A percentile compares a stretch with the other conserved stretches of the same genome.
These are phyloP conservation scores for Candida broadrunensis DNA, from an alignment of 805 yeast genomes.

Conservation along the genomic window DNA sequence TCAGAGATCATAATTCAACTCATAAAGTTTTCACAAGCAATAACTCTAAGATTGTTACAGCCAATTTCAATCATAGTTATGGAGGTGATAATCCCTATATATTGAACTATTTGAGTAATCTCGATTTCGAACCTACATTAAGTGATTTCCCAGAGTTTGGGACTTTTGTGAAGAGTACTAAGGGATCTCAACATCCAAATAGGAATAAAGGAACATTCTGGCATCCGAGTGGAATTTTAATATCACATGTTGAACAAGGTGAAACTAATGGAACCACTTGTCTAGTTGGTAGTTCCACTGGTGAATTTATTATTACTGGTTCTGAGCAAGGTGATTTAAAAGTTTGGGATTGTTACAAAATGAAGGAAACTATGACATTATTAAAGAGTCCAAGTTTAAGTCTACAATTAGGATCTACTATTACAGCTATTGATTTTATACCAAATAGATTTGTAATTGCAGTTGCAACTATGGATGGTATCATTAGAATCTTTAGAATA, in stretches of 20 bases:
- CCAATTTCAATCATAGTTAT: conserved; percentile 54
- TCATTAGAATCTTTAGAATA: conserved; percentile 34
- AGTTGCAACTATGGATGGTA: conserved; percentile 50
- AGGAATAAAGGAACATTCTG: not conserved
- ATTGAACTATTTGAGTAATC: conserved; percentile 48
- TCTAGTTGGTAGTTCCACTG: conserved; percentile 57
- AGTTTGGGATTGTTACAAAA: conserved; percentile 71
- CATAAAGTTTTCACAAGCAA: conserved; percentile 35
- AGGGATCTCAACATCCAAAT: not conserved
- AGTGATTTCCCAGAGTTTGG: conserved; percentile 73
- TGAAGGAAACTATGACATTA: conserved; percentile 56
- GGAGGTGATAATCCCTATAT: conserved; percentile 67
- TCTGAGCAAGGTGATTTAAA: conserved; percentile 71
- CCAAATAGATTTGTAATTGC: conserved; percentile 56
- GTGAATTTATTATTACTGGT: conserved; percentile 70
- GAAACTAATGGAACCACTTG: conserved; percentile 45
- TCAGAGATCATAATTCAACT: conserved; percentile 14
- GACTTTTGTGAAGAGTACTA: conserved; percentile 8
- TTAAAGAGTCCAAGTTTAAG: conserved; percentile 45
- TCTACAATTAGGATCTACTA: conserved; percentile 45
- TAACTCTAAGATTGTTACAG: conserved; percentile 27
- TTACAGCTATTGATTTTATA: conserved; percentile 51
- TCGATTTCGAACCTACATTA: conserved; percentile 55
- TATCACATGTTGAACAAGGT: conserved; percentile 56
- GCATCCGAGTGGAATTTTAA: conserved; percentile 49